Base-by-base conservation (phyloP, 495 filamentous ascomycete genomes). In the Penicilliopsis zonata region DNA sequence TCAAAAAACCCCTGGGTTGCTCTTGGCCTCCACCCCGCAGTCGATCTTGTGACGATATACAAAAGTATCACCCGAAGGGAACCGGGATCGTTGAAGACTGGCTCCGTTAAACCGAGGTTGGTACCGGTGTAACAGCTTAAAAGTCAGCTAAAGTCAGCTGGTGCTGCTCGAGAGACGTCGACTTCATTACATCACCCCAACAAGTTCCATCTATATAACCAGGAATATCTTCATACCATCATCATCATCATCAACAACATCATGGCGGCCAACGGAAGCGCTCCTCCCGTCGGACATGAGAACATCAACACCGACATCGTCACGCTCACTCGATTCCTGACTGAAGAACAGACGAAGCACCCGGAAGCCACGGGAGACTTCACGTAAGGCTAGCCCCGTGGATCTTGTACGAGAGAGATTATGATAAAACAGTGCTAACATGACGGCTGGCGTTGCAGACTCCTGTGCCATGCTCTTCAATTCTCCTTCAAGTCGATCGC, bases 401-500 rank as follows among this genome's bases (percentile, higher is more conserved):
- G 3, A 30, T 5, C 28, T 30, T 9, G n/a, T n/a, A n/a, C n/a
- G n/a, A n/a, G n/a, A n/a, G n/a, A n/a, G n/a, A n/a, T n/a, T n/a
- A n/a, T n/a, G n/a, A n/a, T n/a, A n/a, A n/a, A n/a, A n/a, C n/a
- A n/a, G n/a, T n/a, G n/a, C n/a, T n/a, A n/a, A n/a, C n/a, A n/a
- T n/a, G n/a, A n/a, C n/a, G n/a, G n/a, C n/a, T n/a, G n/a, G n/a
- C n/a, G n/a, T n/a, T n/a, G n/a, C 46, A 93, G 86, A 46, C 74
- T 98, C 15, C 74, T 98, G 34, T 95, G 86, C 70, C 90, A 98
- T 53, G 86, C 92, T 37, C 78, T 98, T 19, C 92, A 96, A 63
- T 96, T 95, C 70, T 83, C 90, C 44, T 98, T 98, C 77, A 98
- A 98, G 68, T 87, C 81, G 34, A 98, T 98, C 59, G 88, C 90